Base-by-base conservation (phyloP, 345 rosid genomes). In the Lagerstroemia speciosa region DNA sequence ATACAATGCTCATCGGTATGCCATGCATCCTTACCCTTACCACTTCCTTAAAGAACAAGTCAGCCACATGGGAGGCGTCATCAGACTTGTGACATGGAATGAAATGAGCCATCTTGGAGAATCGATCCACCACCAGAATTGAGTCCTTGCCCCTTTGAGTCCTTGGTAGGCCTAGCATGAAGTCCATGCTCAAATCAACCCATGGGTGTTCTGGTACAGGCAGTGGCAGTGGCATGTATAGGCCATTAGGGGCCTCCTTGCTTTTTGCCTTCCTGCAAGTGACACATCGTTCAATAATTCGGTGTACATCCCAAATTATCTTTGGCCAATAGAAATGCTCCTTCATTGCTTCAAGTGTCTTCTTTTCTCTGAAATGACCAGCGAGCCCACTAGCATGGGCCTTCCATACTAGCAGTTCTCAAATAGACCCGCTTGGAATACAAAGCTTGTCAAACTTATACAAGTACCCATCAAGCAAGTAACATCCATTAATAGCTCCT, bases 271-370 rank as follows among this genome's bases (percentile, higher is more conserved):
- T 34, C 1, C 38, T 15, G 37, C 70, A 69, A 1, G 17, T 43
- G 0, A 5, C 14, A 33, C 66, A 69, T 0, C 40, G 16, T 15
- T 62, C 17, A 29, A 65, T 22, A 27, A 33, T 1, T 6, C 26
- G 48, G 3, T 17, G 31, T 10, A 64, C 22, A n/a, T 71, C 69
- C 19, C 33, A 29, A 22, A 8, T 40, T 31, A 65, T 45, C 38
- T 37, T 50, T 1, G 75, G 65, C 70, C 75, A 72, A 8, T 32
- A 41, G 41, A 72, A 40, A 22, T 24, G 60, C 16, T 69, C 65
- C n/a, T 19, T 6, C 12, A 20, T 7, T 34, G 45, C 29, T 0
- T 17, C 6, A 22, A 29, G 43, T 2, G 65, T 67, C 27, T 73
- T 73, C 6, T 40, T 34, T 7, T 9, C 57, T 12, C 72, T 62